Evolutionary conservation across 106 monocot species (phyloP).

Genomic region (Acanthochlamys bracteata): DNA sequence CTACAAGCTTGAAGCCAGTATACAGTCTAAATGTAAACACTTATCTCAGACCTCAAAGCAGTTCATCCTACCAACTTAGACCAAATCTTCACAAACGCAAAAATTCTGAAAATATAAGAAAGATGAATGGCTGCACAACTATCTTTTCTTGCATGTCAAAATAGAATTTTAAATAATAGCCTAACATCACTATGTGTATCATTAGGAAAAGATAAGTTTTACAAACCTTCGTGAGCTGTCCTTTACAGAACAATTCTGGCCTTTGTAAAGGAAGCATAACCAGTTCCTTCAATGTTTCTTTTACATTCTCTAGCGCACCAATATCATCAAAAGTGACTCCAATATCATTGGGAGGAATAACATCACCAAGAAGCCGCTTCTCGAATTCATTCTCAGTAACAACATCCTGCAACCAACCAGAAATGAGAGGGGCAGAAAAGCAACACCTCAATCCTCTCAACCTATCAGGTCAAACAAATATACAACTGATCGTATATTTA

Average conservation of each 20-base stretch:
- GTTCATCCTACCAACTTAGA: too few relatives aligned
- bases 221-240: slow-evolving; percentile 89
- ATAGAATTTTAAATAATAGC: too few relatives aligned
- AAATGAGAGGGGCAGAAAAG: not conserved
- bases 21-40: too few relatives aligned
- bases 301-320: slow-evolving; percentile 94
- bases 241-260: slow-evolving; percentile 93
- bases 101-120: too few relatives aligned
- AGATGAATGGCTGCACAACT: too few relatives aligned
- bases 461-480: not conserved
- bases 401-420: slow-evolving; percentile 55
- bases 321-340: slow-evolving; percentile 98
- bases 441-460: not conserved
- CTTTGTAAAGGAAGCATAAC: slow-evolving; percentile 99
- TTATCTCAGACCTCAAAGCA: too few relatives aligned
- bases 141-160: too few relatives aligned
- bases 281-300: slow-evolving; percentile 92
- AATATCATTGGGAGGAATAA: slow-evolving; percentile 92
- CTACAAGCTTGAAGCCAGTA: too few relatives aligned
- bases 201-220: not conserved
- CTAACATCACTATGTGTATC: too few relatives aligned
- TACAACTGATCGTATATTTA: not conserved
- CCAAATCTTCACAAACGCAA: too few relatives aligned
- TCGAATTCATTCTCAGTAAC: slow-evolving; percentile 98
- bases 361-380: slow-evolving; percentile 88